Base-by-base conservation (phyloP, 768 basidiomycete species). In the Gautieria morchelliformis region DNA sequence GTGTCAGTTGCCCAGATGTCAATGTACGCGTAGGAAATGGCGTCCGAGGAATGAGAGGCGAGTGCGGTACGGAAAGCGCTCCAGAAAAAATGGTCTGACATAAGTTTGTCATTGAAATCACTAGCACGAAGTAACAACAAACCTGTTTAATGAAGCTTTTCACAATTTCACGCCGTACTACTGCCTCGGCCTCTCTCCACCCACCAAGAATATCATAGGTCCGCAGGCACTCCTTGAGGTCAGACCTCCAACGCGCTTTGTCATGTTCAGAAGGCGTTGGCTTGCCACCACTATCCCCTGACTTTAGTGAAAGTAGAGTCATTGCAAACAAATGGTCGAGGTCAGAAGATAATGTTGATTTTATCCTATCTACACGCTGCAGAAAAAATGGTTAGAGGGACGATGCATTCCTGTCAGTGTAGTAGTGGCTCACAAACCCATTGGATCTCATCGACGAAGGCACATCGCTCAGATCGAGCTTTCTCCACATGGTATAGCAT, bases 151-250 rank as follows among this genome's bases (percentile, higher is more conserved):
- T 77, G 63, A 93, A 94, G 14, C 77, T 78, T 1, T 81, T 80
- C 37, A 93, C 78, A 39, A 96, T 73, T 45, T 86, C 82, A 52
- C 73, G 74, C 56, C 85, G 76, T 52, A 97, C 71, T 17, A 96
- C 83, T 59, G 93, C 89, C 70, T 95, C 94, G 1, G 93, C 95
- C 61, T 89, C 84, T 63, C 82, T 73, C 89, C 90, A 93, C 8
- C 92, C 79, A 12, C 83, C 80, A 51, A 99, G 72, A 7, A 78
- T 69, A 62, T 93, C 88, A 64, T 94, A 94, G 3, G 87, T 87
- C 45, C 80, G 72, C 45, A 94, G 70, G 65, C 89, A 89, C 63
- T 93, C 90, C 1, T 79, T 81, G 53, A 93, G 67, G 62, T 93
- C 91, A 15, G 78, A 70, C 32, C 79, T 69, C 61, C 76, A 72